These are phyloP conservation scores for Rhodotorula sphaerocarpa DNA, from an alignment of 768 basidiomycete genomes.

Conservation along the genomic window DNA sequence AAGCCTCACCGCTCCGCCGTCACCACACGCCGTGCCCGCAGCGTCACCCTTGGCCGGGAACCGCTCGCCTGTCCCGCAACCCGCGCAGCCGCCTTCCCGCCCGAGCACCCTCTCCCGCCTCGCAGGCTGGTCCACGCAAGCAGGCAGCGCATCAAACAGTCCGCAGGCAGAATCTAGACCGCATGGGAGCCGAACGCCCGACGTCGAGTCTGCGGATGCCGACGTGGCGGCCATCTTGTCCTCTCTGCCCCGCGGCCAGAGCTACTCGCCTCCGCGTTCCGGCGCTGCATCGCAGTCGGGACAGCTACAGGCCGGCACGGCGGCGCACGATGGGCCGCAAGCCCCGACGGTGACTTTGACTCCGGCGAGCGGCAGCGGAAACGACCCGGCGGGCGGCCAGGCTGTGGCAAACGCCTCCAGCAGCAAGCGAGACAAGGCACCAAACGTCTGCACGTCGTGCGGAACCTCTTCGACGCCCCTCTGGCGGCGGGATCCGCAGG, in stretches of 20 bases:
- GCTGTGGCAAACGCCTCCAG: background rate
- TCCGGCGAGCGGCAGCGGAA: background rate
- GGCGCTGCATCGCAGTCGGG: background rate
- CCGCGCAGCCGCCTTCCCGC: background rate
- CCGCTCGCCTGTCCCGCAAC: background rate
- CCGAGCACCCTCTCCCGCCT: background rate
- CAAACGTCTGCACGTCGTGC: constrained; percentile 63
- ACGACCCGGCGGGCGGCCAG: too few species aligned
- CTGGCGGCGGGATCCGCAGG: constrained; percentile 73
- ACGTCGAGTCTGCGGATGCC: constrained; percentile 6
- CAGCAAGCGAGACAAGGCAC: constrained; percentile 9
- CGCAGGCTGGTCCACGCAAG: background rate
- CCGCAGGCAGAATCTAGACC: too few species aligned
- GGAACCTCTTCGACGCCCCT: constrained; percentile 69
- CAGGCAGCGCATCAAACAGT: too few species aligned
- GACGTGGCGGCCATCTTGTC: constrained; percentile 21
- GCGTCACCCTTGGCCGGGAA: too few species aligned
- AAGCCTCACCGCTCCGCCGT: constrained; percentile 3
- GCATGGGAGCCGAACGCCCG: too few species aligned
- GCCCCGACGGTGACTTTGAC: background rate
- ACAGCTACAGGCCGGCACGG: too few species aligned
- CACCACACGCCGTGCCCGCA: too few species aligned
- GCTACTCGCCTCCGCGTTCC: background rate
- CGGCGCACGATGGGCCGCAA: too few species aligned
- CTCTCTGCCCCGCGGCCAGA: background rate